A percentile compares a stretch with the other conserved stretches of the same genome.
These are phyloP conservation scores for Penicillium canariense DNA, from an alignment of 495 filamentous ascomycete species.

Conservation along the genomic window DNA sequence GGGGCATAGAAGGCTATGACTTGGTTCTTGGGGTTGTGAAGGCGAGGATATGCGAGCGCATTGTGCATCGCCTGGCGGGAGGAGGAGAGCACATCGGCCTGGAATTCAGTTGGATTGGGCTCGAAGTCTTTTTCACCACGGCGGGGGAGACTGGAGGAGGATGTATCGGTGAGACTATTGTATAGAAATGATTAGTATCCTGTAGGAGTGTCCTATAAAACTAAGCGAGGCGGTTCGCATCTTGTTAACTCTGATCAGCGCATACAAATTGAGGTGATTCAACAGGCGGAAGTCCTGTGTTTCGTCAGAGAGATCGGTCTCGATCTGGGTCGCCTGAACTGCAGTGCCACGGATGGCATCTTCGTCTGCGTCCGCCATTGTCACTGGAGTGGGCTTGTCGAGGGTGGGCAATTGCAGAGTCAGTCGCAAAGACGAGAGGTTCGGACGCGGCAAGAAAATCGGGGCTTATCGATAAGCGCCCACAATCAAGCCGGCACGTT, in stretches of 20 bases:
- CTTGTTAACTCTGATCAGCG: neutral
- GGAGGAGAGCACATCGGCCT: constrained; percentile 69
- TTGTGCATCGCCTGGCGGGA: constrained; percentile 90
- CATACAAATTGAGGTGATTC: constrained; percentile 54
- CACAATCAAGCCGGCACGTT: neutral
- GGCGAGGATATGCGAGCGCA: constrained; percentile 69
- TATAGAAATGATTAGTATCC: neutral
- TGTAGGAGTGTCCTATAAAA: neutral
- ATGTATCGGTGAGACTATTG: constrained; percentile 32
- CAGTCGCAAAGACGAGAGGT: constrained; percentile 2
- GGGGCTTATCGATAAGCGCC: constrained; percentile 26
- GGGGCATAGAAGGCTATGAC: constrained; percentile 54
- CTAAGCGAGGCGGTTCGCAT: neutral
- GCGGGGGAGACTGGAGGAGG: constrained; percentile 56
- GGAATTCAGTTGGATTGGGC: constrained; percentile 78
- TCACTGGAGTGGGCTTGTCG: constrained; percentile 2
- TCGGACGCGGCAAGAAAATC: constrained; percentile 10
- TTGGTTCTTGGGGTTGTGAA: constrained; percentile 56
- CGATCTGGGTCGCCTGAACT: constrained; percentile 35
- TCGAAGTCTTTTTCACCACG: constrained; percentile 97
- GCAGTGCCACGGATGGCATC: constrained; percentile 36
- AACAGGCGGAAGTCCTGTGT: constrained; percentile 86
- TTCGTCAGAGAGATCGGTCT: constrained; percentile 75
- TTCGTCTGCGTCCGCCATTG: constrained; percentile 52
- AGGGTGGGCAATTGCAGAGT: neutral